A percentile compares a stretch with the other conserved stretches of the same genome.
phyloP scores from a whole-genome alignment of 805 yeast genomes.

The Yamadazyma nakazawae region DNA sequence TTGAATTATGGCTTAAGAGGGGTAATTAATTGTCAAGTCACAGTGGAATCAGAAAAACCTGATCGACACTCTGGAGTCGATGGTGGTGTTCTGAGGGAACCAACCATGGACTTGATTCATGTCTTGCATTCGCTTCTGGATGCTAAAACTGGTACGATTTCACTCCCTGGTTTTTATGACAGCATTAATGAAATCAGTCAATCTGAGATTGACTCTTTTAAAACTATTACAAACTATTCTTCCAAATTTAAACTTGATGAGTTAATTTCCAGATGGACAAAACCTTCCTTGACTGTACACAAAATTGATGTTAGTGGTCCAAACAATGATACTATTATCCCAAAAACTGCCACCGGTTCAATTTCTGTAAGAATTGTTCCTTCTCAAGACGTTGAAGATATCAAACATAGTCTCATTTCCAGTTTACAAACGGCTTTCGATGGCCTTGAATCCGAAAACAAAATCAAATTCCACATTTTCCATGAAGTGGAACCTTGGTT shows the following conservation, averaged over 20 bases:
- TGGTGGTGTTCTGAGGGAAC: constrained; percentile 89
- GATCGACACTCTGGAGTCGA: constrained; percentile 96
- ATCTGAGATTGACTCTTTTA: constrained; percentile 59
- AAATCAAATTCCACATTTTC: constrained; percentile 54
- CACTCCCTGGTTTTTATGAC: constrained; percentile 71
- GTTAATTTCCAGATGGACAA: constrained; percentile 79
- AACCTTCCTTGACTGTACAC: constrained; percentile 86
- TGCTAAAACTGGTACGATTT: constrained; percentile 34
- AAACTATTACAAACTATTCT: constrained; percentile 47
- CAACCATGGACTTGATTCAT: constrained; percentile 80
- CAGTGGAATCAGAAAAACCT: constrained; percentile 67
- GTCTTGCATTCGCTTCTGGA: constrained; percentile 64
- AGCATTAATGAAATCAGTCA: constrained; percentile 57
- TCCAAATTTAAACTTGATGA: constrained; percentile 39
- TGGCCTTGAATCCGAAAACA: constrained; percentile 56
- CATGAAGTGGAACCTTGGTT: constrained; percentile 97
- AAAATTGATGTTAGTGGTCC: constrained; percentile 87
- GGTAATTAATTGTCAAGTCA: constrained; percentile 75
- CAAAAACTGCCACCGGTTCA: constrained; percentile 72
- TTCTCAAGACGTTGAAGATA: constrained; percentile 63
- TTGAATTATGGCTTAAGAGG: constrained; percentile 94
- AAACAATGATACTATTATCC: constrained; percentile 83
- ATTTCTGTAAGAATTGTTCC: constrained; percentile 88
- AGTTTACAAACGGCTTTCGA: constrained; percentile 49
- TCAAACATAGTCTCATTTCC: constrained; percentile 48